These are phyloP conservation scores for Candida krabiensis DNA, from an alignment of 805 yeast species.

Conservation along the genomic window DNA sequence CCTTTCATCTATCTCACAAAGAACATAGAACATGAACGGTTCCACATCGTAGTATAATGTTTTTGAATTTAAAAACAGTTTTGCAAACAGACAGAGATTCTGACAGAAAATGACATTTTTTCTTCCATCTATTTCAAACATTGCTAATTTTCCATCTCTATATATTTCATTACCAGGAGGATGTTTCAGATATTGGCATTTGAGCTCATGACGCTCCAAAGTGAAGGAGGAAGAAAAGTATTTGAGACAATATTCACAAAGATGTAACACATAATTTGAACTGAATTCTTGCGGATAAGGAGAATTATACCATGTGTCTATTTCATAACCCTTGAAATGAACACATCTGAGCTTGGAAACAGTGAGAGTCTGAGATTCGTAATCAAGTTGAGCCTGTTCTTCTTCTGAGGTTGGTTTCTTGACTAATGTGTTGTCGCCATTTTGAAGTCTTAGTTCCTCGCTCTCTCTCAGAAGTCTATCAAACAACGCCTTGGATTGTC, in stretches of 20 bases:
- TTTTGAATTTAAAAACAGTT: conserved; percentile 85
- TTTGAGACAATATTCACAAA: conserved; percentile 84
- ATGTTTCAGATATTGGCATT: conserved; percentile 61
- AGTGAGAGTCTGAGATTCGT: conserved; percentile 26
- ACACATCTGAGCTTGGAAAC: conserved; percentile 56
- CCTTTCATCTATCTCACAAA: conserved; percentile 61
- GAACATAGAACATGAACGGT: conserved; percentile 85
- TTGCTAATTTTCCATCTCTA: conserved; percentile 65
- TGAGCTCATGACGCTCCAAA: conserved; percentile 66
- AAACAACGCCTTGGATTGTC: conserved; percentile 35
- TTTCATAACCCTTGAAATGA: conserved; percentile 69
- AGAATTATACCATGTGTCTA: conserved; percentile 89
- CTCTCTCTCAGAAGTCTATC: conserved; percentile 41
- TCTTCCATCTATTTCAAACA: conserved; percentile 93
- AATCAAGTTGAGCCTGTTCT: conserved; percentile 24
- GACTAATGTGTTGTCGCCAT: conserved; percentile 34
- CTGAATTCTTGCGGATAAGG: conserved; percentile 91
- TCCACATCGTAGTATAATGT: conserved; percentile 94
- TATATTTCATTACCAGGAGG: conserved; percentile 96
- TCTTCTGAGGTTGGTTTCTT: conserved; percentile 20
- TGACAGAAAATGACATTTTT: conserved; percentile 82
- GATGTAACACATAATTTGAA: conserved; percentile 56
- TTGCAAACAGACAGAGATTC: conserved; percentile 85
- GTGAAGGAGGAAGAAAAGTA: conserved; percentile 72
- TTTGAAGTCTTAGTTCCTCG: conserved; percentile 35